phyloP scores from a whole-genome alignment of 2,329 filamentous ascomycete genomes.

The Cytospora mali region DNA sequence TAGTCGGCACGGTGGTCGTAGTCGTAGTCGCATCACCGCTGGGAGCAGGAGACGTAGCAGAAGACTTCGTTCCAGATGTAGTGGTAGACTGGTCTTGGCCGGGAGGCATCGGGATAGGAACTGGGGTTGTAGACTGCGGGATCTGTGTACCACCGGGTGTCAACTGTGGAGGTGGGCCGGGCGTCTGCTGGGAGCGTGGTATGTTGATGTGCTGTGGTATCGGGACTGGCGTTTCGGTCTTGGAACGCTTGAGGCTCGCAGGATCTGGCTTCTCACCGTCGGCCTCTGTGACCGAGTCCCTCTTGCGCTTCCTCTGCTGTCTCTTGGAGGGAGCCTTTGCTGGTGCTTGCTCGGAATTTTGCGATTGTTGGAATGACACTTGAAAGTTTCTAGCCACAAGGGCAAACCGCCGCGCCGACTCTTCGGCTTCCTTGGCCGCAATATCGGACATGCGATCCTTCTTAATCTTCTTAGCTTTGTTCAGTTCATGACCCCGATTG shows the following conservation, averaged over 20 bases:
- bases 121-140: slow-evolving; percentile 39
- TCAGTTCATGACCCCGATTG: slow-evolving; percentile 76
- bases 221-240: slow-evolving; percentile 44
- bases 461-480: slow-evolving; percentile 76
- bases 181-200: slow-evolving; percentile 32
- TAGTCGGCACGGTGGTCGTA: slow-evolving; percentile 33
- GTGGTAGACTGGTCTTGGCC: slow-evolving; percentile 36
- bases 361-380: slow-evolving; percentile 31
- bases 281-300: slow-evolving; percentile 36
- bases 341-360: slow-evolving; percentile 23
- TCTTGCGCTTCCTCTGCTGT: slow-evolving; percentile 40
- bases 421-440: slow-evolving; percentile 61
- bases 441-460: slow-evolving; percentile 64
- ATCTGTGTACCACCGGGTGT: slow-evolving; percentile 27
- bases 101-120: slow-evolving; percentile 37
- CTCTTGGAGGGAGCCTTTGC: slow-evolving; percentile 29
- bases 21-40: slow-evolving; percentile 29
- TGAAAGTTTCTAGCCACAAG: slow-evolving; percentile 35
- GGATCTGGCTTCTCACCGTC: slow-evolving; percentile 36
- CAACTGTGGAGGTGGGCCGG: slow-evolving; percentile 28
- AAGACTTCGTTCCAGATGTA: slow-evolving; percentile 28
- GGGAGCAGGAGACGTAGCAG: slow-evolving; percentile 34
- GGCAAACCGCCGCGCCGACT: slow-evolving; percentile 40
- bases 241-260: slow-evolving; percentile 38
- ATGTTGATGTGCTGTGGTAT: slow-evolving; percentile 37